Conservation (phyloP, 371 early-diverging fungal species). For the Zychaea mexicana region DNA sequence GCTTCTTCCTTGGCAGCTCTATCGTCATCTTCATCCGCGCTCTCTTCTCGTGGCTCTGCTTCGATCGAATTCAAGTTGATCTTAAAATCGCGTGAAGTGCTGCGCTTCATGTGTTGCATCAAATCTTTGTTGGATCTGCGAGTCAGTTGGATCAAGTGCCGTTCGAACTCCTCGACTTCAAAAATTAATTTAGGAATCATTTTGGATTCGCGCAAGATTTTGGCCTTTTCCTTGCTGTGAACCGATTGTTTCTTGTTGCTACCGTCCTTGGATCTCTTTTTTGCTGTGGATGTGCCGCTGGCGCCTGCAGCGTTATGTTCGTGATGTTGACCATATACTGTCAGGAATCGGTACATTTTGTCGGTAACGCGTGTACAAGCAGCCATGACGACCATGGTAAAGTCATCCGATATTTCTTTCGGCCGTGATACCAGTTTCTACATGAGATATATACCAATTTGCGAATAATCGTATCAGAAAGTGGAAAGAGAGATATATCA, state of each 20-base stretch:
- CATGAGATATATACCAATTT: neutral
- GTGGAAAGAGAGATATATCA: too few species aligned
- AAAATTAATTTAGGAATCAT: slow-evolving; percentile 68
- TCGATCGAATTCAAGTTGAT: slow-evolving; percentile 54
- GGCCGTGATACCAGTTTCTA: slow-evolving; percentile 41
- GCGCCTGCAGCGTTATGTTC: neutral
- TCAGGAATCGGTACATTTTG: slow-evolving; percentile 53
- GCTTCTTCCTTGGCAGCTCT: neutral
- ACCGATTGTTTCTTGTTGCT: neutral
- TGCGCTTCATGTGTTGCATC: slow-evolving; percentile 70
- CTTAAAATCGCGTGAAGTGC: slow-evolving; percentile 72
- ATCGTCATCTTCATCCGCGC: slow-evolving; percentile 9
- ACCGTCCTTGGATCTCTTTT: slow-evolving; percentile 9
- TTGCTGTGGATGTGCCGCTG: slow-evolving; percentile 14
- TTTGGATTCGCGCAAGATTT: slow-evolving; percentile 62
- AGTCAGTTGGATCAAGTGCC: slow-evolving; percentile 63
- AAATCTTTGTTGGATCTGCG: slow-evolving; percentile 67
- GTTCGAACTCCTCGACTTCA: slow-evolving; percentile 71
- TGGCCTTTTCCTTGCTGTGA: slow-evolving; percentile 42
- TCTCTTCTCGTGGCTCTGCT: neutral
- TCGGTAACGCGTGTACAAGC: slow-evolving; percentile 41
- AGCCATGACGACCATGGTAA: slow-evolving; percentile 33
- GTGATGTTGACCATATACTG: slow-evolving; percentile 39
- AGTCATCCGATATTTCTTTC: slow-evolving; percentile 28
- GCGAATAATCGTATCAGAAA: too few species aligned